Conservation (phyloP, 208 protist genomes). For the Acanthamoeba polyphaga region DNA sequence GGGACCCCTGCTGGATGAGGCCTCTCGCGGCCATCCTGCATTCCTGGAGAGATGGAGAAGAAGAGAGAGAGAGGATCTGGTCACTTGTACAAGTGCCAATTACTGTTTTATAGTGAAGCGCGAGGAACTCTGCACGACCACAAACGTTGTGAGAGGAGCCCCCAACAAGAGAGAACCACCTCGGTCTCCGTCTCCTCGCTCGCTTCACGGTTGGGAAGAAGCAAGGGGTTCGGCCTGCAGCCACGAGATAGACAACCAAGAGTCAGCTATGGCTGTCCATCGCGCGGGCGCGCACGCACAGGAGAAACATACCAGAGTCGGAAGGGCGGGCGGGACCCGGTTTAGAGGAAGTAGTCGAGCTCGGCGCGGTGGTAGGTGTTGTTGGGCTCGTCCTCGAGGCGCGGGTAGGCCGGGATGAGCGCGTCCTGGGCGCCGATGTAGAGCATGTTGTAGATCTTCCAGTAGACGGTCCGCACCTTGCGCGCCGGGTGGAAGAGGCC, state of each 20-base stretch:
- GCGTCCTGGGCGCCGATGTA: constrained; percentile 96
- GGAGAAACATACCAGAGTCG: no score
- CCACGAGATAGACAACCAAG: no score
- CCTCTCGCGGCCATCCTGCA: not conserved
- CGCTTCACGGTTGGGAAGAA: no score
- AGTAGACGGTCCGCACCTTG: constrained; percentile 99
- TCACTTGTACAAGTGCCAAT: constrained; percentile 40
- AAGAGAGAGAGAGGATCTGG: not conserved
- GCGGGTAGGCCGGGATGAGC: constrained; percentile 72
- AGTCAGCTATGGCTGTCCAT: no score
- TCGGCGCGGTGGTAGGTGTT: constrained; percentile 49
- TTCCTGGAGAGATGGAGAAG: not conserved
- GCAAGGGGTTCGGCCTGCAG: no score
- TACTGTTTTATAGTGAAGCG: not conserved
- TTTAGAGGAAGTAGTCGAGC: constrained; percentile 48
- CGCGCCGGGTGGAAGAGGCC: constrained; percentile 99
- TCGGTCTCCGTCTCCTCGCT: no score
- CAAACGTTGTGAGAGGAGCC: not conserved
- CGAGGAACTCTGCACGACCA: not conserved
- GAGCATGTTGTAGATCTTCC: constrained; percentile 99
- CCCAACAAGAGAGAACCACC: not conserved
- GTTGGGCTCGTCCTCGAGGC: constrained; percentile 38
- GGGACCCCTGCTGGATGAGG: not conserved
- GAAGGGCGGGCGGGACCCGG: no score
- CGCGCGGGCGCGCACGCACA: no score